Conservation (phyloP, 768 basidiomycete species). For the Pleurotus cornucopiae region DNA sequence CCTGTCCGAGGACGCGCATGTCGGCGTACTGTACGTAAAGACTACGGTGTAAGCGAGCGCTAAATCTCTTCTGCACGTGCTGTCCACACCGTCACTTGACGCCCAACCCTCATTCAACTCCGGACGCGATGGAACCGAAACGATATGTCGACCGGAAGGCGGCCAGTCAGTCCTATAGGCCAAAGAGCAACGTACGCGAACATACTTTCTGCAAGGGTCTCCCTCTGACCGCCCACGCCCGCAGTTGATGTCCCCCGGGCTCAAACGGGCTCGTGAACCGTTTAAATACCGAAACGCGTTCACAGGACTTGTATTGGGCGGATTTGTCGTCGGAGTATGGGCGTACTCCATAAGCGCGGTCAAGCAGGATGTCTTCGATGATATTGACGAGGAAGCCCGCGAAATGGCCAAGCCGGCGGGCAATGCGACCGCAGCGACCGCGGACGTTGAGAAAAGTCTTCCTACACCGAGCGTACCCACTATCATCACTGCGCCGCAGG, state of each 20-base stretch:
- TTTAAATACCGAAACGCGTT: constrained; percentile 77
- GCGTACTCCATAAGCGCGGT: constrained; percentile 92
- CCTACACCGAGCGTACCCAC: constrained; percentile 13
- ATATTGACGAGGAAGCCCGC: constrained; percentile 75
- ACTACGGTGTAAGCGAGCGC: too few species aligned
- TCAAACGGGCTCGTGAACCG: constrained; percentile 82
- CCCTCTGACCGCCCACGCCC: background rate
- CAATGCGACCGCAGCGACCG: constrained; percentile 18
- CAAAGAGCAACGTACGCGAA: constrained; percentile 42
- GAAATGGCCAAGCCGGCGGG: constrained; percentile 38
- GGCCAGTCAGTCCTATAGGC: constrained; percentile 46
- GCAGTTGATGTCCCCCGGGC: constrained; percentile 82
- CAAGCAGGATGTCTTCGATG: constrained; percentile 89
- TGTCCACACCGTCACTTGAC: too few species aligned
- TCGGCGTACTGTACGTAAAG: too few species aligned
- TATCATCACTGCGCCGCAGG: constrained; percentile 5
- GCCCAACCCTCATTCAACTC: too few species aligned
- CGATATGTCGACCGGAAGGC: constrained; percentile 39
- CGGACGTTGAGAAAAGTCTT: constrained; percentile 24
- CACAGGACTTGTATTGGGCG: constrained; percentile 66
- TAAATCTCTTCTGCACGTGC: too few species aligned
- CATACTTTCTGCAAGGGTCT: background rate
- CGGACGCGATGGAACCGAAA: background rate
- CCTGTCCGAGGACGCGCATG: too few species aligned
- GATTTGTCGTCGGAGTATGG: constrained; percentile 81